These are phyloP conservation scores for Tolypocladium pustulatum DNA, from an alignment of 2,329 filamentous ascomycete species.

Conservation along the genomic window DNA sequence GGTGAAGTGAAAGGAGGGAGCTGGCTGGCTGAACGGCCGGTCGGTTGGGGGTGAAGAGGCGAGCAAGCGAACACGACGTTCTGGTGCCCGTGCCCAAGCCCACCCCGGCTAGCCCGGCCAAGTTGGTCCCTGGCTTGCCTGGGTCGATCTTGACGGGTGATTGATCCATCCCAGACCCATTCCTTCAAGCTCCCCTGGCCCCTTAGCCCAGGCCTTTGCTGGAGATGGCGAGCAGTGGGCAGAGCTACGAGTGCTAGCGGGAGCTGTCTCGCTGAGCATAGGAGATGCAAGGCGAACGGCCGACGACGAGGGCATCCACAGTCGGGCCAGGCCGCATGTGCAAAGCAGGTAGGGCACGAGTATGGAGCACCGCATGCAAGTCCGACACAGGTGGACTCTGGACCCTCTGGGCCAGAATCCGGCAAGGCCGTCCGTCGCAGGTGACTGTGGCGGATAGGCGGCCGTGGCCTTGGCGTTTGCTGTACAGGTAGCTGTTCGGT, in stretches of 20 bases:
- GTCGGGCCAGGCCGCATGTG: not conserved
- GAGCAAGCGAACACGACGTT: slow-evolving; percentile 1
- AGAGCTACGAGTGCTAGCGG: not conserved
- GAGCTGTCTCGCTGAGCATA: not conserved
- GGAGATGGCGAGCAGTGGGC: not conserved
- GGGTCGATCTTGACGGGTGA: slow-evolving; percentile 3
- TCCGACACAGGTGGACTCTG: not conserved
- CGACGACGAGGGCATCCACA: not conserved
- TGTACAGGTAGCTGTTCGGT: too few relatives aligned
- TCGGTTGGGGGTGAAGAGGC: not conserved
- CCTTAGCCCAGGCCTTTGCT: not conserved
- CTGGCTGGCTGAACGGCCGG: not conserved
- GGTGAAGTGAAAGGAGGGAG: not conserved
- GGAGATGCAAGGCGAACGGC: not conserved
- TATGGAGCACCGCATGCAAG: not conserved
- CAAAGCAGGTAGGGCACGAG: not conserved
- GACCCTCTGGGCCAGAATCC: not conserved
- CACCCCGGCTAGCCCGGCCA: slow-evolving; percentile 1
- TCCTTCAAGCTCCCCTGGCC: not conserved
- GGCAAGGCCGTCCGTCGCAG: not conserved
- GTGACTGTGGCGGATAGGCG: not conserved
- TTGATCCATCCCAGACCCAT: not conserved
- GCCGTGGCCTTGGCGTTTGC: not conserved
- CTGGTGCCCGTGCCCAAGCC: not conserved
- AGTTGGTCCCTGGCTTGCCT: slow-evolving; percentile 1